Evolutionary conservation across 1,284 basidiomycete genomes (phyloP).

Genomic region (Meripilus lineatus): DNA sequence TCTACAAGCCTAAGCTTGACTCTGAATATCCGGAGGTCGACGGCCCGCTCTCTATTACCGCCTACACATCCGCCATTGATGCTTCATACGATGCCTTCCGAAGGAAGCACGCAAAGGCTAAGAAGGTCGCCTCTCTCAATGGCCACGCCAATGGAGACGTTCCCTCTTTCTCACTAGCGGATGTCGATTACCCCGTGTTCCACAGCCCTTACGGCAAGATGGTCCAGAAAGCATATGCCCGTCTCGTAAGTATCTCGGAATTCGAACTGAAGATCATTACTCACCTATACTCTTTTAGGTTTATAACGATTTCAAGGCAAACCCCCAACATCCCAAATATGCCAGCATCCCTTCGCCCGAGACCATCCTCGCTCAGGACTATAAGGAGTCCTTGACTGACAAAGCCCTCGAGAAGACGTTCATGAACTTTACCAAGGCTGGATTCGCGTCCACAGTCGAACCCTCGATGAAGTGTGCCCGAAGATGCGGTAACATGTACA

Average conservation of each 20-base stretch:
- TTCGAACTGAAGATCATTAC: not conserved
- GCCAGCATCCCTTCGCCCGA: slow-evolving; percentile 70
- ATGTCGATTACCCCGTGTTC: slow-evolving; percentile 89
- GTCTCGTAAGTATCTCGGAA: slow-evolving; percentile 43
- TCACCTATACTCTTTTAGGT: slow-evolving; percentile 27
- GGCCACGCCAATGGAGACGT: slow-evolving; percentile 32
- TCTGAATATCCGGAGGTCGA: slow-evolving; percentile 97
- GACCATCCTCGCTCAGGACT: slow-evolving; percentile 60
- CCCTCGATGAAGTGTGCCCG: slow-evolving; percentile 81
- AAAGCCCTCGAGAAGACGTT: slow-evolving; percentile 97
- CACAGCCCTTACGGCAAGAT: slow-evolving; percentile 98
- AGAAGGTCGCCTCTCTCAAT: slow-evolving; percentile 45
- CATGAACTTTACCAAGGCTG: slow-evolving; percentile 65
- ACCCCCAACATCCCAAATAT: slow-evolving; percentile 73
- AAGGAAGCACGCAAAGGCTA: slow-evolving; percentile 71
- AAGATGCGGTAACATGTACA: slow-evolving; percentile 98
- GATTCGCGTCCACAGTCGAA: slow-evolving; percentile 70
- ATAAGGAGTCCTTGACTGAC: slow-evolving; percentile 79
- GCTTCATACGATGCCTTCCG: slow-evolving; percentile 85
- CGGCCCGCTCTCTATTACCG: slow-evolving; percentile 93
- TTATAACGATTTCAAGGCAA: slow-evolving; percentile 89
- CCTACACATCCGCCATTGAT: slow-evolving; percentile 94
- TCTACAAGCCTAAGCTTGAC: slow-evolving; percentile 93
- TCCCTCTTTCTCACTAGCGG: slow-evolving; percentile 62
- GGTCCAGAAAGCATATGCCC: slow-evolving; percentile 96